Evolutionary conservation across 345 rosid genomes (phyloP), one percentile per base, ranked within the genome.

Genomic region (Brassica cretica): DNA sequence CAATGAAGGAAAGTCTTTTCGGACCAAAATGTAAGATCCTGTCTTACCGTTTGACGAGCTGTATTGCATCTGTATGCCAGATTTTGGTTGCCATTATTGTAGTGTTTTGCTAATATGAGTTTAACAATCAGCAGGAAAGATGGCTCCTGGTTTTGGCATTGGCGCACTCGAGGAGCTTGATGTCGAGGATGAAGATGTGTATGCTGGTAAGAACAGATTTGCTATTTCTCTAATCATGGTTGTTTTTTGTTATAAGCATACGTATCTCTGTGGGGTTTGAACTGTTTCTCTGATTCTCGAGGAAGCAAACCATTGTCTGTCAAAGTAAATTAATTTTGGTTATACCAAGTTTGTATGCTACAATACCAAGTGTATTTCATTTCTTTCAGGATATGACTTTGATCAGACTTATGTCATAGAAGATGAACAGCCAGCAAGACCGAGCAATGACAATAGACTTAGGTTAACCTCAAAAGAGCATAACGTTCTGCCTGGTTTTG

Each of bases 151-250:
- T 68, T 93, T 95, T 86, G 99, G 99, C 78, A 93, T 95, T 86
- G 99, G 99, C 30, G 99, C 99, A 60, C 94, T 95, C 49, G 99
- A 93, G 83, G 99, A 93, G 76, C 94, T 85, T 82, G 97, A 88
- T 86, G 91, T 78, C 30, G 99, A 95, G 90, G 99, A 95, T 83
- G 99, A 93, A 85, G 99, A 95, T 85, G 86, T 95, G 56, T 93
- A 91, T 83, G 81, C 84, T 66, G 84, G 78, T 77, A 78, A 64
- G 65, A 51, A 64, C 66, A 70, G 1, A 33, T 56, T 10, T 8
- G 41, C 53, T 56, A 9, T 44, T 27, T 67, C 61, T 14, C 71
- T 73, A 66, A 51, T 53, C 56, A 8, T 69, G 63, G 32, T 65
- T 51, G 59, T 39, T 63, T 70, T 70, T 61, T 8, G 62, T 76